Evolutionary conservation across 2,329 filamentous ascomycete genomes (phyloP).

Genomic region (Colletotrichum sp.): DNA sequence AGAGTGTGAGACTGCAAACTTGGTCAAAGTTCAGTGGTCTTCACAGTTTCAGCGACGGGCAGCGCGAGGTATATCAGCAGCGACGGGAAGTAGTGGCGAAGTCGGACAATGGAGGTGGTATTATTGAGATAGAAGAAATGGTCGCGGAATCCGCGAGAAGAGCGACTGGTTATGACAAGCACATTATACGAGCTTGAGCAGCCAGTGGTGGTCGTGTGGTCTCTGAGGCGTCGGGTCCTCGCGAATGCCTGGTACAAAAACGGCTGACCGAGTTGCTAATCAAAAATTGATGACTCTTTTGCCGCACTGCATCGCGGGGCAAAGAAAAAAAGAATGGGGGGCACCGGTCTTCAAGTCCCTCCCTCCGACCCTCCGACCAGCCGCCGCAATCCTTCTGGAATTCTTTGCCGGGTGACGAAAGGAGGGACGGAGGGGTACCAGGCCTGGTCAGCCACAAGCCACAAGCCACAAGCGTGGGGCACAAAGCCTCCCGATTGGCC

Average conservation of each 20-base stretch:
- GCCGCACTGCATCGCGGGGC: conserved; percentile 20
- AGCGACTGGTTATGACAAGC: conserved; percentile 6
- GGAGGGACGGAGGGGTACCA: not conserved
- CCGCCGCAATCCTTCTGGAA: not conserved
- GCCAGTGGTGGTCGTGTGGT: not conserved
- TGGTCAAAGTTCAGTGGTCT: not conserved
- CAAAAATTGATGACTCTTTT: conserved; percentile 17
- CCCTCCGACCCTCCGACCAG: not conserved
- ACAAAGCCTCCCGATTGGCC: conserved; percentile 3
- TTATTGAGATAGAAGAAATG: conserved; percentile 1
- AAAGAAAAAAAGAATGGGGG: not conserved
- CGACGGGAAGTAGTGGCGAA: not conserved
- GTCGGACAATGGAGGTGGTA: not conserved
- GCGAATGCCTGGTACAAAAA: not conserved
- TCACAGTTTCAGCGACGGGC: not conserved
- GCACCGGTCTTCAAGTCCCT: not conserved
- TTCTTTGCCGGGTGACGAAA: not conserved
- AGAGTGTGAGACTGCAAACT: not conserved
- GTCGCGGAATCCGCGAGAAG: conserved; percentile 21
- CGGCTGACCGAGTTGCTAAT: not conserved
- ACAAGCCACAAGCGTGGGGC: conserved; percentile 1
- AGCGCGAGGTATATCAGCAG: not conserved
- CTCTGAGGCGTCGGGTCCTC: not conserved
- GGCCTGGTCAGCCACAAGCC: conserved; percentile 9
- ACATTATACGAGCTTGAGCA: conserved; percentile 8